phyloP scores from a whole-genome alignment of 768 basidiomycete genomes.

The Auriscalpium orientale region DNA sequence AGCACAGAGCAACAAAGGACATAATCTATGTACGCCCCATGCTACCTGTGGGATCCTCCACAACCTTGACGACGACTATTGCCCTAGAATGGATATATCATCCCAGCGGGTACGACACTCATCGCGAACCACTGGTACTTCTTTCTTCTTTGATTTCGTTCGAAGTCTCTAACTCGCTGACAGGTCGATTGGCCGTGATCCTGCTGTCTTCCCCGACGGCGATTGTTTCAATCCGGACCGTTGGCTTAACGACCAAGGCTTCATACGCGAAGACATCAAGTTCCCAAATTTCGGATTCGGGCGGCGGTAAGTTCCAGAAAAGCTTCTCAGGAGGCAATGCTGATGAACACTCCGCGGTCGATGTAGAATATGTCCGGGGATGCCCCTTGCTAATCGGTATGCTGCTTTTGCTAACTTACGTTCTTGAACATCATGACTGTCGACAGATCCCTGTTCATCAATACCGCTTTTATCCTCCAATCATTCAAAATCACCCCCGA shows the following conservation, averaged over 20 bases:
- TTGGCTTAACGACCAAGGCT: slow-evolving; percentile 25
- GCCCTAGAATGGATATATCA: slow-evolving; percentile 27
- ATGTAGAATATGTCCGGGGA: not conserved
- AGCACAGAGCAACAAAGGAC: slow-evolving; percentile 55
- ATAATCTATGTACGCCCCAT: slow-evolving; percentile 43
- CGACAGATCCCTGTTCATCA: slow-evolving; percentile 47
- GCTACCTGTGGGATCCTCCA: not conserved
- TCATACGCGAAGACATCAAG: slow-evolving; percentile 20
- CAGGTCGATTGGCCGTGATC: slow-evolving; percentile 27
- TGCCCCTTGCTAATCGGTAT: not conserved
- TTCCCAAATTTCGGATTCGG: slow-evolving; percentile 31
- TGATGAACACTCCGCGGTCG: no score
- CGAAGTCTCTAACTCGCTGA: not conserved
- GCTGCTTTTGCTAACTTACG: not conserved
- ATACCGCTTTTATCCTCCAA: slow-evolving; percentile 57
- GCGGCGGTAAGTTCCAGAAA: slow-evolving; percentile 18
- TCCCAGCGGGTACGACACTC: slow-evolving; percentile 33
- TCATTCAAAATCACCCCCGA: slow-evolving; percentile 52
- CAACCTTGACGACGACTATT: not conserved
- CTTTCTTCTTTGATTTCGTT: not conserved
- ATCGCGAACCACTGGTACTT: slow-evolving; percentile 32
- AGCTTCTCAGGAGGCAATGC: no score
- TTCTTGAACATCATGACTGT: slow-evolving; percentile 47
- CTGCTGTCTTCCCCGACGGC: slow-evolving; percentile 25
- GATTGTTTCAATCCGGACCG: slow-evolving; percentile 26